Conservation (phyloP, 2,329 filamentous ascomycete genomes). For the Fusarium setosum region DNA sequence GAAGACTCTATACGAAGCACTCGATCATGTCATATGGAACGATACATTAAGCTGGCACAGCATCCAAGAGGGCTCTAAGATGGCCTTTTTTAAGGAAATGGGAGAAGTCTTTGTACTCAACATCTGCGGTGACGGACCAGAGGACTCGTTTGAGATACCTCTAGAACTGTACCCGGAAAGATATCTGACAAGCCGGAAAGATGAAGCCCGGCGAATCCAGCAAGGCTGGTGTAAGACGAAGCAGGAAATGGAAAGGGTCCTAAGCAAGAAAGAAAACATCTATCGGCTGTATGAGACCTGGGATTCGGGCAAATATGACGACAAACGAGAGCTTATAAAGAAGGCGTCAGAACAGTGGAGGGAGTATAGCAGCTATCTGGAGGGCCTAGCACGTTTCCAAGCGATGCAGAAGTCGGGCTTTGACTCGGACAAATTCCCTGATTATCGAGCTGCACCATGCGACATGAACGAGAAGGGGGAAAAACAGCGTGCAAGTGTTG, state of each 20-base stretch:
- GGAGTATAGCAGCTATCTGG: conserved; percentile 48
- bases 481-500: conserved; percentile 43
- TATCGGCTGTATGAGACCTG: conserved; percentile 44
- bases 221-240: conserved; percentile 49
- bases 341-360: conserved; percentile 47
- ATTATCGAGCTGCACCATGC: conserved; percentile 54
- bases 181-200: conserved; percentile 59
- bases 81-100: conserved; percentile 57
- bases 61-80: conserved; percentile 50
- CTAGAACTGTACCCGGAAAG: conserved; percentile 64
- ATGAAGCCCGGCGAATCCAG: conserved; percentile 60
- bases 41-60: conserved; percentile 53
- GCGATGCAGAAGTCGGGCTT: conserved; percentile 52
- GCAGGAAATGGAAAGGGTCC: conserved; percentile 38
- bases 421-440: conserved; percentile 51
- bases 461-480: conserved; percentile 49
- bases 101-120: conserved; percentile 64
- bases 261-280: conserved; percentile 39
- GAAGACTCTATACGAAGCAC: conserved; percentile 58
- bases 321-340: conserved; percentile 47
- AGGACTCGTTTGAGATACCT: conserved; percentile 62
- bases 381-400: conserved; percentile 50
- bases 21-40: conserved; percentile 62
- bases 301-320: conserved; percentile 34
- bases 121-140: conserved; percentile 55